A percentile compares a stretch with the other conserved stretches of the same genome.
phyloP scores from a whole-genome alignment of 2,329 filamentous ascomycete species.

The Leptographium wingfieldii region DNA sequence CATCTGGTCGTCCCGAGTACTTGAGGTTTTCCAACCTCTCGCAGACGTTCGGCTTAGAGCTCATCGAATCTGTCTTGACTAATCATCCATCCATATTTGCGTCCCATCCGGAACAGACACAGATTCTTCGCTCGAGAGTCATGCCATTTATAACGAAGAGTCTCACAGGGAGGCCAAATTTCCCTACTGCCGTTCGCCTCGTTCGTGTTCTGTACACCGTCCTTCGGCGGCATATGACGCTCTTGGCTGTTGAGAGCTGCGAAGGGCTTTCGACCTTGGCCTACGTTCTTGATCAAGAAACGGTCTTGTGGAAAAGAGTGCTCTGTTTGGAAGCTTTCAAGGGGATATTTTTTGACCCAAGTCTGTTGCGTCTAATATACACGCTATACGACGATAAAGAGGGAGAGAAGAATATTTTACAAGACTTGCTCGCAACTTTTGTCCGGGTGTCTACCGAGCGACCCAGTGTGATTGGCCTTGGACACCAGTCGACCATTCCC shows the following conservation, averaged over 20 bases:
- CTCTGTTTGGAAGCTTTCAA: constrained; percentile 86
- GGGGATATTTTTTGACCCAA: constrained; percentile 70
- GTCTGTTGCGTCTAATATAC: constrained; percentile 68
- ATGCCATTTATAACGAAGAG: constrained; percentile 74
- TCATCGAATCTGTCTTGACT: constrained; percentile 80
- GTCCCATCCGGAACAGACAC: constrained; percentile 65
- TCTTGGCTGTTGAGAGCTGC: constrained; percentile 67
- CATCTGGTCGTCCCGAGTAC: constrained; percentile 72
- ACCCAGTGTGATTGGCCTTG: constrained; percentile 74
- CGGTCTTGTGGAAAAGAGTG: constrained; percentile 71
- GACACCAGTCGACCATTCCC: constrained; percentile 78
- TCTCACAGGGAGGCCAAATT: constrained; percentile 65
- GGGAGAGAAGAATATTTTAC: constrained; percentile 62
- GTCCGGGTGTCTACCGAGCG: constrained; percentile 91
- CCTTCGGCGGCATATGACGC: constrained; percentile 62
- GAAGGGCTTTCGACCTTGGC: constrained; percentile 72
- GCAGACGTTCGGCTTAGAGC: constrained; percentile 74
- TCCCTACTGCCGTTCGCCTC: constrained; percentile 70
- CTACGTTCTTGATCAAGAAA: constrained; percentile 78
- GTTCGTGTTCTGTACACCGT: constrained; percentile 74
- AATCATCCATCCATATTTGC: constrained; percentile 75
- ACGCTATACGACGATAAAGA: constrained; percentile 63
- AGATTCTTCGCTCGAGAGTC: constrained; percentile 62
- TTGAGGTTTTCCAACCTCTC: constrained; percentile 67
- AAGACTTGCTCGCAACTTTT: constrained; percentile 73